Percentiles rank a stretch among this genome's conserved stretches.
Conservation (phyloP, 129 eudicot genomes). For the Centaurea solstitialis region DNA sequence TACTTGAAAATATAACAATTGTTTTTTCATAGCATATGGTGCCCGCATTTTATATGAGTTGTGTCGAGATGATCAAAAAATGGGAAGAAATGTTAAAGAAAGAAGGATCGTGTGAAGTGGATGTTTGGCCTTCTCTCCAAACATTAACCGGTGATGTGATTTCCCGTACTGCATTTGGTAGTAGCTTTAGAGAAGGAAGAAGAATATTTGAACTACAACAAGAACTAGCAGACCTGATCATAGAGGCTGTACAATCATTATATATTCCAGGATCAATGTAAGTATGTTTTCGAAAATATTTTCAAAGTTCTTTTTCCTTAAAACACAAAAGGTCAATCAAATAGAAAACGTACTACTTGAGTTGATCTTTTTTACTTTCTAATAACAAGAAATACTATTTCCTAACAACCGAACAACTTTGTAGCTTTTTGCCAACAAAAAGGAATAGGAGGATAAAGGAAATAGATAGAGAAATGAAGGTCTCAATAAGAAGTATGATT, state of each 20-base stretch:
- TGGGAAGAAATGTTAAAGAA: not conserved
- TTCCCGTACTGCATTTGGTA: constrained; percentile 31
- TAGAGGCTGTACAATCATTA: not conserved
- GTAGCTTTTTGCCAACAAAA: constrained; percentile 31
- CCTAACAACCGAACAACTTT: not conserved
- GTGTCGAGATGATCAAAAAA: constrained; percentile 22
- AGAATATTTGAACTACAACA: constrained; percentile 25
- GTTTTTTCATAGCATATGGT: constrained; percentile 25
- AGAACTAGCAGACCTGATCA: constrained; percentile 14
- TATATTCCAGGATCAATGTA: constrained; percentile 39
- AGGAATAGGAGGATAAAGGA: constrained; percentile 23
- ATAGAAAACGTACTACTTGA: not conserved
- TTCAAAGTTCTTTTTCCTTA: not conserved
- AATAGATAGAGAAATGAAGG: constrained; percentile 19
- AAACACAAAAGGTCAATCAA: not conserved
- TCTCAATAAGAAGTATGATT: constrained; percentile 12
- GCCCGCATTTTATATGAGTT: constrained; percentile 17
- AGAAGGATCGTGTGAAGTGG: constrained; percentile 16
- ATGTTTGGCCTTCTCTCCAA: constrained; percentile 29
- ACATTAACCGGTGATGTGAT: constrained; percentile 5
- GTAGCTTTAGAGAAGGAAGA: constrained; percentile 20
- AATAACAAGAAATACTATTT: not conserved
- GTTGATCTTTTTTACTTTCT: not conserved
- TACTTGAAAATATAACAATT: not conserved
- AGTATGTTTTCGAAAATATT: not conserved